Conservation (phyloP, 805 yeast species). For the Aciculoconidium aculeatum region DNA sequence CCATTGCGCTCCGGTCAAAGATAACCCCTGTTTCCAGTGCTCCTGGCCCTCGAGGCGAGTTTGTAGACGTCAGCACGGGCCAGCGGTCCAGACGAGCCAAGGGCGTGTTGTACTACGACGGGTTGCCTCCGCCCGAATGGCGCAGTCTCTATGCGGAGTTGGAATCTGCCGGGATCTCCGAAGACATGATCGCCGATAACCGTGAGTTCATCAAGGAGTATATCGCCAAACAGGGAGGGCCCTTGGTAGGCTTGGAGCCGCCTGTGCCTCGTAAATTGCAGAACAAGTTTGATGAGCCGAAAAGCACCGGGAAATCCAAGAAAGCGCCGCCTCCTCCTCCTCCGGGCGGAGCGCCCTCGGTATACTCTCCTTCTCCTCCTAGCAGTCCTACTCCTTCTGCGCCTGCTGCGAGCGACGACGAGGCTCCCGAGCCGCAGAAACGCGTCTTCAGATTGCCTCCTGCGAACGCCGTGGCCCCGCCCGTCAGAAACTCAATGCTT, state of each 20-base stretch:
- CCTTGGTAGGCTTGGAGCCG: constrained; percentile 78
- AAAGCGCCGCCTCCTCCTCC: constrained; percentile 38
- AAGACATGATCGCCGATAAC: constrained; percentile 85
- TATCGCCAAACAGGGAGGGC: constrained; percentile 68
- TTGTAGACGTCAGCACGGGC: constrained; percentile 39
- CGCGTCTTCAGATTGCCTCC: constrained; percentile 35
- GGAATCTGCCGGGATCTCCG: constrained; percentile 73
- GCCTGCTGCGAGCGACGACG: constrained; percentile 2
- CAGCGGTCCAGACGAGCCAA: constrained; percentile 52
- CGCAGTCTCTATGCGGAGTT: constrained; percentile 64
- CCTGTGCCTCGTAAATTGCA: constrained; percentile 68
- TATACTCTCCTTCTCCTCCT: no score
- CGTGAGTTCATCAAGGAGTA: constrained; percentile 77
- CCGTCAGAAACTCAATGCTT: constrained; percentile 15
- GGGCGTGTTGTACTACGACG: constrained; percentile 68
- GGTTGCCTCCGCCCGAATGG: constrained; percentile 82
- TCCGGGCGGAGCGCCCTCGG: constrained; percentile 30
- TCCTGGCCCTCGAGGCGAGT: constrained; percentile 67
- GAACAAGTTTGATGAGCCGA: constrained; percentile 13
- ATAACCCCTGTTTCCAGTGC: constrained; percentile 9
- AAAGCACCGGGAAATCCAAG: constrained; percentile 12
- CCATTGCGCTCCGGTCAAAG: constrained; percentile 68
- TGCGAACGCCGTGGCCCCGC: constrained; percentile 24
- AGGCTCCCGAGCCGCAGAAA: constrained; percentile 10
- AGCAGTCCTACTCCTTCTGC: constrained; percentile 10